These are phyloP conservation scores for Calocybe indica DNA, from an alignment of 768 basidiomycete species.

Conservation along the genomic window DNA sequence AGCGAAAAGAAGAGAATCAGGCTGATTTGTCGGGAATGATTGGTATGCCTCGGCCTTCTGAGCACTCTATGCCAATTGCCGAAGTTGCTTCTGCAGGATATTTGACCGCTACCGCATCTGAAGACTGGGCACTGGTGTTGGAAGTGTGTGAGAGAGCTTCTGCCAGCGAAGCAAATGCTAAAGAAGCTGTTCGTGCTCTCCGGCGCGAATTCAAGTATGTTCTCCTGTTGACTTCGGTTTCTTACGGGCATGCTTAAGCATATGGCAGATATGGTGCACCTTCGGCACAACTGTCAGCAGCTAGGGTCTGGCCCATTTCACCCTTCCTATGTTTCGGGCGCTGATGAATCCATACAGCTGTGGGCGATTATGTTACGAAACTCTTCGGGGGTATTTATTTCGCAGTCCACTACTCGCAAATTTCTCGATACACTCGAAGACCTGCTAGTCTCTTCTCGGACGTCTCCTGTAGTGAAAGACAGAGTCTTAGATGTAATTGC, in stretches of 20 bases:
- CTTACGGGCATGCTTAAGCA: background rate
- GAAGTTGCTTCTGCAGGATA: slow-evolving; percentile 41
- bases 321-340: background rate
- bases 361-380: slow-evolving; percentile 92
- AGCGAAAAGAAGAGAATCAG: slow-evolving; percentile 31
- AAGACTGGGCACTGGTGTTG: slow-evolving; percentile 77
- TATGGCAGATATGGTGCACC: slow-evolving; percentile 63
- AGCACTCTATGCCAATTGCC: background rate
- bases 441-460: slow-evolving; percentile 52
- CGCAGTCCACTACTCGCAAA: slow-evolving; percentile 66
- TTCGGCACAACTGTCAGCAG: slow-evolving; percentile 68
- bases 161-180: slow-evolving; percentile 62
- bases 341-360: slow-evolving; percentile 36
- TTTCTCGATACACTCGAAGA: slow-evolving; percentile 79
- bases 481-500: slow-evolving; percentile 77
- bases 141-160: slow-evolving; percentile 86
- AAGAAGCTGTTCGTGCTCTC: slow-evolving; percentile 79
- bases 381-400: slow-evolving; percentile 63
- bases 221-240: slow-evolving; percentile 1
- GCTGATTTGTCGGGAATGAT: slow-evolving; percentile 68
- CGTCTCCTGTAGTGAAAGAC: slow-evolving; percentile 77
- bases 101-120: slow-evolving; percentile 71
- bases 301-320: slow-evolving; percentile 45
- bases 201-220: slow-evolving; percentile 79
- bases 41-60: slow-evolving; percentile 30